Base-by-base conservation (phyloP, 2,329 filamentous ascomycete genomes). In the Aaosphaeria arxii region DNA sequence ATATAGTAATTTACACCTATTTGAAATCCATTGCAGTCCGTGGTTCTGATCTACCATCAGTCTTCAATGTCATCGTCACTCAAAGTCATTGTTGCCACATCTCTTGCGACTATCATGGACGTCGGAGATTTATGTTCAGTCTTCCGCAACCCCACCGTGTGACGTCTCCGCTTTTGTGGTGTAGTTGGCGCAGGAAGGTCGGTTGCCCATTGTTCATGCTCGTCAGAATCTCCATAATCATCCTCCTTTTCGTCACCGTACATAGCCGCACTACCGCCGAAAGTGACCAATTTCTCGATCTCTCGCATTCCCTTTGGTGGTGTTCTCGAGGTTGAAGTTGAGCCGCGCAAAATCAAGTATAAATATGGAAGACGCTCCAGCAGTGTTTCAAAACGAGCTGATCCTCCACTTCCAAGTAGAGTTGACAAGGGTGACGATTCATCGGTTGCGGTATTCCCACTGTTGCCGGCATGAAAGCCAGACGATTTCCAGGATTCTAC, bases 321-420 rank as follows among this genome's bases (percentile, higher is more conserved):
- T 24, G 17, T 24, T 24, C 17, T 24, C 17, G 17, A 24, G 17
- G 17, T 24, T 24, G 17, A 24, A 24, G 17, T 24, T 24, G 17
- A 24, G 3, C 17, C 17, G 17, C 17, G 17, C 17, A 24, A 24
- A 24, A 96, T 88, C 44, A 82, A 79, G 1, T 85, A 78, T 77
- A 94, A 84, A 68, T 95, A 97, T 0, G 94, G 94, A 0, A 99
- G 78, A 6, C 90, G 84, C 55, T 97, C 89, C 28, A 96, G 80
- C 0, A 96, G 71, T 74, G 94, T 79, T 67, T 92, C 89, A 39
- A 79, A 79, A 33, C 85, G 84, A 4, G 86, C 84, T 4, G 85
- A 82, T 24, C 64, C 62, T 52, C 77, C 84, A 40, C 86, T 85
- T 1, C 86, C 77, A 0, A 83, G 81, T 11, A 85, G 73, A 1